Percentiles rank a stretch among this genome's conserved stretches.
These are phyloP conservation scores for Dactylonectria macrodidyma DNA, from an alignment of 2,329 filamentous ascomycete species.

Conservation along the genomic window DNA sequence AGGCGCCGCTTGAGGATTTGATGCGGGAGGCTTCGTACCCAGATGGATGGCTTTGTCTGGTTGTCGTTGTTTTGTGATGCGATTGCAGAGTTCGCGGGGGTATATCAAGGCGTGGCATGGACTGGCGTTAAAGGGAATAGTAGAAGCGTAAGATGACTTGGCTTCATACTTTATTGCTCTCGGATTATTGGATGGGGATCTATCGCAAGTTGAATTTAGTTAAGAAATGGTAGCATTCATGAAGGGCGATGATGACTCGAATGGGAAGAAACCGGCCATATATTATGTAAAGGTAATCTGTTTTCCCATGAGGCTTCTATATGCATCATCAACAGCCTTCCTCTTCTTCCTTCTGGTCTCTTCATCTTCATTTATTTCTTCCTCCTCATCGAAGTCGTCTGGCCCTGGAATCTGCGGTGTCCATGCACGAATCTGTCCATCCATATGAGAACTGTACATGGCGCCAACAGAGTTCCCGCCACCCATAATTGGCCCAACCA, in stretches of 20 bases:
- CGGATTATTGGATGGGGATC: not conserved
- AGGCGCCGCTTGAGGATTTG: constrained; percentile 84
- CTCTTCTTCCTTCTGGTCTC: constrained; percentile 74
- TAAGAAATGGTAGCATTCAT: not conserved
- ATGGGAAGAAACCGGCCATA: not conserved
- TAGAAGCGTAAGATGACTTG: not conserved
- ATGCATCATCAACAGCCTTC: constrained; percentile 85
- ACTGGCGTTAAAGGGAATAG: constrained; percentile 33
- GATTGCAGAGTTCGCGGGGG: constrained; percentile 4
- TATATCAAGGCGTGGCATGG: constrained; percentile 29
- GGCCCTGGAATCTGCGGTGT: constrained; percentile 70
- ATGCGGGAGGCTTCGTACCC: constrained; percentile 88
- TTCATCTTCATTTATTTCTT: constrained; percentile 59
- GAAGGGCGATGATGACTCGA: not conserved
- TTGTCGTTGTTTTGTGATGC: constrained; percentile 77
- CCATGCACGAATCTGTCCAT: constrained; percentile 89
- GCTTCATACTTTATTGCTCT: not conserved
- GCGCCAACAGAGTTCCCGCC: constrained; percentile 66
- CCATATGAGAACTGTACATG: constrained; percentile 85
- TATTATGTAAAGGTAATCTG: constrained; percentile 74
- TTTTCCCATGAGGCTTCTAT: constrained; percentile 80
- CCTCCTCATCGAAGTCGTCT: constrained; percentile 64
- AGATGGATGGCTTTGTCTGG: constrained; percentile 92
- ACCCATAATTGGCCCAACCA: constrained; percentile 73
- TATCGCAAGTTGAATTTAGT: not conserved